phyloP scores from a whole-genome alignment of 2,329 filamentous ascomycete genomes.

The Neoscytalidium dimidiatum region DNA sequence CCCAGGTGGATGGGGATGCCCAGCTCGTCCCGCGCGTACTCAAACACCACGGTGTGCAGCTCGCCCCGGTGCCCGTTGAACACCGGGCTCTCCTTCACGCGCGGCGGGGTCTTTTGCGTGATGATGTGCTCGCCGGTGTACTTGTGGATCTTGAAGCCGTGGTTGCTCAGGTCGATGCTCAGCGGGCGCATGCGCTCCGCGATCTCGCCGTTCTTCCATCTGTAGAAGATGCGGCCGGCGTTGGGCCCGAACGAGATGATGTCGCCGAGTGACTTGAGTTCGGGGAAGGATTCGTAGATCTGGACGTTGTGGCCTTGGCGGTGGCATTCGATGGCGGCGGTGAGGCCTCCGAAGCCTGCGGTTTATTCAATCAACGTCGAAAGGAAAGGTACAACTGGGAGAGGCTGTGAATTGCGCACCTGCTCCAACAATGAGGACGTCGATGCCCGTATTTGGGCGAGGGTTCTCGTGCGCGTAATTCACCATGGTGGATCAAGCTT shows the following conservation, averaged over 20 bases:
- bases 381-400: too few species aligned
- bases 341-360: slow-evolving; percentile 62
- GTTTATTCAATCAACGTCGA: neutral
- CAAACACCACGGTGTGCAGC: slow-evolving; percentile 60
- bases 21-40: slow-evolving; percentile 57
- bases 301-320: slow-evolving; percentile 61
- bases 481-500: neutral
- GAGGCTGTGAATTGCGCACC: slow-evolving; percentile 32
- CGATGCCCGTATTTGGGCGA: slow-evolving; percentile 49
- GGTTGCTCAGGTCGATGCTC: slow-evolving; percentile 54
- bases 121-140: slow-evolving; percentile 63
- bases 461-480: slow-evolving; percentile 22
- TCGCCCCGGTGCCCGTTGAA: slow-evolving; percentile 65
- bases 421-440: slow-evolving; percentile 53
- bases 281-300: slow-evolving; percentile 60
- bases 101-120: slow-evolving; percentile 53
- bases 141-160: slow-evolving; percentile 65
- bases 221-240: slow-evolving; percentile 61
- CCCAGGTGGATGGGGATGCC: slow-evolving; percentile 59
- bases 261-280: slow-evolving; percentile 61
- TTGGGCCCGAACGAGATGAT: slow-evolving; percentile 66
- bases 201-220: slow-evolving; percentile 57
- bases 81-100: slow-evolving; percentile 52
- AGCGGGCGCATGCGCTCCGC: slow-evolving; percentile 50
- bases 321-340: slow-evolving; percentile 64